Evolutionary conservation across 441 rosid genomes (phyloP).

Genomic region (Euphorbia celastroides): DNA sequence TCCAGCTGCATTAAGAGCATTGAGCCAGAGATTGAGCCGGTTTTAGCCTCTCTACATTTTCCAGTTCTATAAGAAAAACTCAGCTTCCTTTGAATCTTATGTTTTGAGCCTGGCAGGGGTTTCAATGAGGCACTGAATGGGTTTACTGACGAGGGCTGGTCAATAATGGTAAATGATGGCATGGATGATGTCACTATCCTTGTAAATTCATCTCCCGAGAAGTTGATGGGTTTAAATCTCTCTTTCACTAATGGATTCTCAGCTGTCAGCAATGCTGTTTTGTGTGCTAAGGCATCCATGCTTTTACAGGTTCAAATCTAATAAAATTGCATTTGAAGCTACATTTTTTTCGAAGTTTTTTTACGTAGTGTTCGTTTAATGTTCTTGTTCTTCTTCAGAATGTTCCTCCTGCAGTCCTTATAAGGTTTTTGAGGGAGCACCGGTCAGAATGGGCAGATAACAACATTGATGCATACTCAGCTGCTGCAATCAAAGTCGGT

Average conservation of each 20-base stretch:
- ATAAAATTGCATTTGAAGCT: too few species aligned
- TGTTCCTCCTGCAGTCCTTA: constrained; percentile 91
- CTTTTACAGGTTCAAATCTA: constrained; percentile 65
- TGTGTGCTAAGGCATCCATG: constrained; percentile 98
- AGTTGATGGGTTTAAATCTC: constrained; percentile 84
- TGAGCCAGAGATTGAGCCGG: constrained; percentile 97
- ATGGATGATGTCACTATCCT: constrained; percentile 93
- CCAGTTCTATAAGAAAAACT: constrained; percentile 1
- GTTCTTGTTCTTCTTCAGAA: constrained; percentile 44
- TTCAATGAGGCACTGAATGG: constrained; percentile 96
- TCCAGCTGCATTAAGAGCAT: constrained; percentile 85
- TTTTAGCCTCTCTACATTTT: constrained; percentile 18
- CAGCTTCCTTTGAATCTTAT: constrained; percentile 15
- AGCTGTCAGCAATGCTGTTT: constrained; percentile 67
- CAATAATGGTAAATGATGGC: constrained; percentile 79
- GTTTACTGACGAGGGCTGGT: constrained; percentile 95
- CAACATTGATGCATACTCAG: constrained; percentile 89
- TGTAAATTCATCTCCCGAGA: constrained; percentile 85
- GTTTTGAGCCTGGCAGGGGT: constrained; percentile 44
- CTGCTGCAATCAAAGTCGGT: constrained; percentile 89
- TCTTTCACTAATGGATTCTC: constrained; percentile 76
- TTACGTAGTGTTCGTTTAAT: neutral
- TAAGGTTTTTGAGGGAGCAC: constrained; percentile 90
- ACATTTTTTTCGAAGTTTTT: neutral
- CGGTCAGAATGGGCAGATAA: constrained; percentile 99